Evolutionary conservation across 176 grass and related monocot genomes (phyloP), one percentile per base, ranked within the genome.

Genomic region (Paspalum notatum): DNA sequence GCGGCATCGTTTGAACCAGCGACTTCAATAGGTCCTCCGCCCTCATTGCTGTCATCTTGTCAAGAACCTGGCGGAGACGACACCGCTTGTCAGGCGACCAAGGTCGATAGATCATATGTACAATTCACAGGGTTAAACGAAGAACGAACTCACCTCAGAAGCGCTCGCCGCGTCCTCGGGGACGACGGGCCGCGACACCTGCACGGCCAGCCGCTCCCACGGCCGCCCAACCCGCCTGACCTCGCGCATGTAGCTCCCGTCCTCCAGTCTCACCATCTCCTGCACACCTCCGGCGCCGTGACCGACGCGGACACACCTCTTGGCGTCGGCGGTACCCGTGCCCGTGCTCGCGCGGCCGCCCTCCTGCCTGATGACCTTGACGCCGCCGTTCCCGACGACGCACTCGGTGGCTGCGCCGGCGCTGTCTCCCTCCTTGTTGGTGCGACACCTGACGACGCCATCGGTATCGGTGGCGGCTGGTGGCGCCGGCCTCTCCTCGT

Each of bases 161-260:
- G 83, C 88, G 61, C 53, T 87, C 4, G 43, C 15, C 2, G 90
- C 72, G 48, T 93, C 59, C 72, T 59, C 67, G 15, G 85, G 79
- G 39, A 85, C 7, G 68, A 80, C 67, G n/a, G 90, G 83, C 18
- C 11, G 48, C 2, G 93, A 89, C 22, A 93, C 48, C 59, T 97
- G 90, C 77, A 97, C 84, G 68, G 74, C 58, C 20, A 97, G 73
- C 13, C 88, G 59, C 46, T 74, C 85, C 93, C 85, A 90, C 17
- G 67, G 76, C 66, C 78, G 74, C 14, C 85, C 90, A 15, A 76
- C 62, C 54, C 20, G 76, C 21, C 42, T 77, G 44, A 93, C 66
- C 66, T 91, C 73, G 76, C 65, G 85, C 24, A 97, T 68, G 70
- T 89, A 93, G 79, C 88, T 84, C 0, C 85, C 83, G 32, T 85